Percentiles rank a stretch among this genome's conserved stretches.
Evolutionary conservation across 768 basidiomycete species (phyloP).

Genomic region (Xerocomellus dryophilus): DNA sequence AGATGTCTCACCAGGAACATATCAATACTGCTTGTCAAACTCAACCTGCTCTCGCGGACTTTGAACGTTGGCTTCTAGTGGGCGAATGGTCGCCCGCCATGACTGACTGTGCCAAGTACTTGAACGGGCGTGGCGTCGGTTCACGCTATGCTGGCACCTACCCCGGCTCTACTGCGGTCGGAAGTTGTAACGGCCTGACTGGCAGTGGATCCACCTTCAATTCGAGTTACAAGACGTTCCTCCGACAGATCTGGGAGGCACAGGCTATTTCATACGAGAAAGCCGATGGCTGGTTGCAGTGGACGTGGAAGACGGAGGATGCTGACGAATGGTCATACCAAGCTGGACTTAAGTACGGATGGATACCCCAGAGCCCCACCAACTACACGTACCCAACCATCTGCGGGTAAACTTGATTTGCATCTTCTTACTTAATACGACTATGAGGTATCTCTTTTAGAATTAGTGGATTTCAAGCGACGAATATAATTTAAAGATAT

Average conservation of each 20-base stretch:
- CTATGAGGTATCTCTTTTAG: neutral
- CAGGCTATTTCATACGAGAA: constrained; percentile 73
- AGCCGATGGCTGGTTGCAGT: constrained; percentile 72
- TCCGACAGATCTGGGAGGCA: constrained; percentile 81
- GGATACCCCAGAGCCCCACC: constrained; percentile 71
- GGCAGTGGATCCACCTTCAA: constrained; percentile 76
- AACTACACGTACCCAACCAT: constrained; percentile 55
- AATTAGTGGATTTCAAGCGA: neutral
- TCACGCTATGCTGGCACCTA: constrained; percentile 64
- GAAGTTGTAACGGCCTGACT: constrained; percentile 71
- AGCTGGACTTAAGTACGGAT: constrained; percentile 73
- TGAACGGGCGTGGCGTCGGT: constrained; percentile 79
- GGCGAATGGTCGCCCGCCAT: constrained; percentile 85
- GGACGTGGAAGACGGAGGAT: constrained; percentile 82
- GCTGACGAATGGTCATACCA: constrained; percentile 92
- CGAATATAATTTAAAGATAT: neutral
- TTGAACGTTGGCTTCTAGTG: constrained; percentile 76
- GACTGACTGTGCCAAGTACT: constrained; percentile 58
- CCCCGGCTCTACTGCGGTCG: constrained; percentile 57
- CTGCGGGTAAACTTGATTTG: constrained; percentile 40
- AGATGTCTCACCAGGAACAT: constrained; percentile 49
- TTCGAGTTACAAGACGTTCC: constrained; percentile 73
- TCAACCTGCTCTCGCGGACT: constrained; percentile 43
- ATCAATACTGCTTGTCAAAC: constrained; percentile 57
- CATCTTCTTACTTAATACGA: neutral